phyloP scores from a whole-genome alignment of 2,329 filamentous ascomycete species.

The Cryoendolithus antarcticus region DNA sequence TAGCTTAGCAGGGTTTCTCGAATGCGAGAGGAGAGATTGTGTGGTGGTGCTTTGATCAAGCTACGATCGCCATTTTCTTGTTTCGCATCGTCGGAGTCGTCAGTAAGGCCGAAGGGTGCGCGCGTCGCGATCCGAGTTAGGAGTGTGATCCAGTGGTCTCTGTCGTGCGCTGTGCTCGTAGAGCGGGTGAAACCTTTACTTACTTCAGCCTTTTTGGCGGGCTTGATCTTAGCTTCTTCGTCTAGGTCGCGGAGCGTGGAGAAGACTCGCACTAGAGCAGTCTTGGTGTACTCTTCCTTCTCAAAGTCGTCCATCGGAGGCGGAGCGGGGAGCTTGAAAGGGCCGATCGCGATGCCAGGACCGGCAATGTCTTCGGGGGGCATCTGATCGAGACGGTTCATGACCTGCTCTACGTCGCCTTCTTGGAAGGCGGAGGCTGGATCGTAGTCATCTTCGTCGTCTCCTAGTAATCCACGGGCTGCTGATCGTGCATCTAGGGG shows the following conservation, averaged over 20 bases:
- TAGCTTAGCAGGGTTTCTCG: slow-evolving; percentile 73
- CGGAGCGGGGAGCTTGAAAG: slow-evolving; percentile 69
- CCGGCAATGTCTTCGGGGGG: slow-evolving; percentile 29
- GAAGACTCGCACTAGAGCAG: slow-evolving; percentile 65
- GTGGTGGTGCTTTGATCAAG: slow-evolving; percentile 22
- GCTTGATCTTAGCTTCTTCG: slow-evolving; percentile 39
- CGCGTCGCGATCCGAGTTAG: slow-evolving; percentile 76
- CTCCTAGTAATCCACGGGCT: slow-evolving; percentile 19
- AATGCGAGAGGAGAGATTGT: slow-evolving; percentile 54
- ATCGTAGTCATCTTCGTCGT: slow-evolving; percentile 87
- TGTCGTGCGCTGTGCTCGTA: slow-evolving; percentile 55
- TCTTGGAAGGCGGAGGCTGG: slow-evolving; percentile 62
- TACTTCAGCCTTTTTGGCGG: slow-evolving; percentile 38
- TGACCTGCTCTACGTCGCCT: slow-evolving; percentile 65
- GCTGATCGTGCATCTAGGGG: slow-evolving; percentile 17
- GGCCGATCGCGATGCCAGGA: slow-evolving; percentile 47
- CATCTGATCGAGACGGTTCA: slow-evolving; percentile 63
- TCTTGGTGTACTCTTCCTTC: slow-evolving; percentile 60
- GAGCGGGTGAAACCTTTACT: slow-evolving; percentile 65
- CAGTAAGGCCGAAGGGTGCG: slow-evolving; percentile 58
- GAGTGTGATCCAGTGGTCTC: slow-evolving; percentile 84
- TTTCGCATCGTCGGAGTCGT: slow-evolving; percentile 30
- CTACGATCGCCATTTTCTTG: slow-evolving; percentile 37
- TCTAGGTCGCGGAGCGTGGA: slow-evolving; percentile 63
- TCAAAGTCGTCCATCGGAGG: slow-evolving; percentile 60